phyloP scores from a whole-genome alignment of 192 early-diverging fungal species.

The Coemansia erecta region DNA sequence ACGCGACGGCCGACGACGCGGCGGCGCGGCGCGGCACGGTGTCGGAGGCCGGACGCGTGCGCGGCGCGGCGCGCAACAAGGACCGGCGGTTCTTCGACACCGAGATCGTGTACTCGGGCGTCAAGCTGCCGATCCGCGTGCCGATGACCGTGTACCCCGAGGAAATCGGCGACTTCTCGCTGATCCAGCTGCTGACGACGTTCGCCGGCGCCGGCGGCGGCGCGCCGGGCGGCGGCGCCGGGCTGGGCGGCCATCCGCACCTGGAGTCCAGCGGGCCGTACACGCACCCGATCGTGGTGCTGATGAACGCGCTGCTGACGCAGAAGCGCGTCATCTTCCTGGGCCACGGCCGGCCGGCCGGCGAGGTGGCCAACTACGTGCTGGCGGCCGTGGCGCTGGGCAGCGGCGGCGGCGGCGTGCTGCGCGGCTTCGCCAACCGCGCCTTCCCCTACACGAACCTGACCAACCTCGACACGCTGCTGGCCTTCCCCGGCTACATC shows the following conservation, averaged over 20 bases:
- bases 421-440: conserved; percentile 82
- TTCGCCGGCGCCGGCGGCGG: conserved; percentile 56
- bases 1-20: conserved; percentile 50
- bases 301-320: conserved; percentile 88
- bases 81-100: conserved; percentile 89
- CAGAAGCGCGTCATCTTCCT: conserved; percentile 91
- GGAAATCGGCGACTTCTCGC: conserved; percentile 90
- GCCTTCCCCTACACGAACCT: conserved; percentile 90
- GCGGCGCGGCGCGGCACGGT: conserved; percentile 49
- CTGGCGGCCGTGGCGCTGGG: conserved; percentile 85
- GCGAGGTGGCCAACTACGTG: conserved; percentile 91
- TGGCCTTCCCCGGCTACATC: conserved; percentile 86
- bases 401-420: conserved; percentile 82
- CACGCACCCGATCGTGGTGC: conserved; percentile 83
- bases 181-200: conserved; percentile 76
- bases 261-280: conserved; percentile 79
- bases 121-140: conserved; percentile 84
- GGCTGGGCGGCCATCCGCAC: conserved; percentile 82
- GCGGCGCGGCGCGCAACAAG: conserved; percentile 62
- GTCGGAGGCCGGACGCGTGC: conserved; percentile 53
- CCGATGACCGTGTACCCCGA: conserved; percentile 83
- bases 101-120: conserved; percentile 76
- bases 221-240: conserved; percentile 5
- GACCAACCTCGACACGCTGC: conserved; percentile 79
- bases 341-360: conserved; percentile 84